Evolutionary conservation across 2,329 filamentous ascomycete genomes (phyloP).

Genomic region (Didymella pinodella): DNA sequence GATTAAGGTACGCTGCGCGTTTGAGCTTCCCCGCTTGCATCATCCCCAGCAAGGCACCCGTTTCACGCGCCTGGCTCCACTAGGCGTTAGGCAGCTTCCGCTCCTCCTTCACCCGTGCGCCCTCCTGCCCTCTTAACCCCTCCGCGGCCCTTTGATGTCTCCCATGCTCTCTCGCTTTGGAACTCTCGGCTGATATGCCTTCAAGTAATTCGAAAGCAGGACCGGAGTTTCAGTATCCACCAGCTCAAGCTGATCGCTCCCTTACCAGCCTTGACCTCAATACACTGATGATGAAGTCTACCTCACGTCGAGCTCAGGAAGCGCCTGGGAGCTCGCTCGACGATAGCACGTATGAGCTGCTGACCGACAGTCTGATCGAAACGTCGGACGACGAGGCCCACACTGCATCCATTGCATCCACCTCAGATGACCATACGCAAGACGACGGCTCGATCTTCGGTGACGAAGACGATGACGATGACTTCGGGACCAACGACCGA

Average conservation of each 20-base stretch:
- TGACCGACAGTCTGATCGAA: constrained; percentile 42
- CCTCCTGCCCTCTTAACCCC: constrained; percentile 21
- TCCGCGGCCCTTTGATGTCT: constrained; percentile 17
- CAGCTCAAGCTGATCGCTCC: constrained; percentile 42
- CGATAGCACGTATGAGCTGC: constrained; percentile 48
- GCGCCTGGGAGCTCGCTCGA: constrained; percentile 43
- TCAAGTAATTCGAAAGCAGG: constrained; percentile 35
- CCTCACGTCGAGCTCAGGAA: constrained; percentile 34
- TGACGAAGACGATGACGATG: constrained; percentile 38
- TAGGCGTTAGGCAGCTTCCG: constrained; percentile 37
- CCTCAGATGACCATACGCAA: constrained; percentile 41
- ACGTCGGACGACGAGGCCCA: constrained; percentile 50
- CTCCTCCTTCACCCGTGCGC: constrained; percentile 27
- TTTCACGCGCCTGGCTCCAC: constrained; percentile 32
- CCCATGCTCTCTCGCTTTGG: constrained; percentile 20
- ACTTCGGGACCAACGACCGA: constrained; percentile 36
- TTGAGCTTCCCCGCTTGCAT: constrained; percentile 25
- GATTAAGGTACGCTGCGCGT: constrained; percentile 16
- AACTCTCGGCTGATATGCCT: constrained; percentile 41
- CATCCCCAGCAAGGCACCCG: constrained; percentile 27
- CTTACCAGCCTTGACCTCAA: constrained; percentile 45
- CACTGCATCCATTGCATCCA: constrained; percentile 49
- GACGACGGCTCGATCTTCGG: constrained; percentile 46
- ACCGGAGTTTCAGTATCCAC: constrained; percentile 44
- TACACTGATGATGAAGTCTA: constrained; percentile 48